Percentiles rank a stretch among this genome's conserved stretches.
phyloP scores from a whole-genome alignment of 345 rosid genomes.

The Mercurialis annua region DNA sequence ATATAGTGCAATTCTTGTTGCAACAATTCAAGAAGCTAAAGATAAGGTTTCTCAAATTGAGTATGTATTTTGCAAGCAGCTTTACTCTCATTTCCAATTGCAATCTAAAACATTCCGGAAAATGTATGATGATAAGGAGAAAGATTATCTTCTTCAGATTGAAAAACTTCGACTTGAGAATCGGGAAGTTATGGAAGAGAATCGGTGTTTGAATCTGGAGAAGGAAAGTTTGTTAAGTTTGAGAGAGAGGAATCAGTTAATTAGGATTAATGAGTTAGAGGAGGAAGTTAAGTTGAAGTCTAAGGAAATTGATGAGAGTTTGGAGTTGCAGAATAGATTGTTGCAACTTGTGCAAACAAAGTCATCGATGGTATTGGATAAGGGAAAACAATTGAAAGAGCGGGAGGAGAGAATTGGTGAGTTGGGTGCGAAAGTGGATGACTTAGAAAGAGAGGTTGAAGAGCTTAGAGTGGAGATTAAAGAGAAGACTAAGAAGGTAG shows the following conservation, averaged over 20 bases:
- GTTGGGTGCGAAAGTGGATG: slow-evolving; percentile 42
- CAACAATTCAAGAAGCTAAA: slow-evolving; percentile 85
- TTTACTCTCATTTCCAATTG: slow-evolving; percentile 63
- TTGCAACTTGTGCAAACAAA: slow-evolving; percentile 43
- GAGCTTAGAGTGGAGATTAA: slow-evolving; percentile 40
- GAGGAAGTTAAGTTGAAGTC: slow-evolving; percentile 36
- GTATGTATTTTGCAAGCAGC: slow-evolving; percentile 80
- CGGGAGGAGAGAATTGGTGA: slow-evolving; percentile 32
- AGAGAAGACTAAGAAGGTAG: slow-evolving; percentile 31
- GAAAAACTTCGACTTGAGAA: slow-evolving; percentile 52
- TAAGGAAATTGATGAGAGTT: slow-evolving; percentile 43
- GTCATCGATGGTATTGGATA: slow-evolving; percentile 18
- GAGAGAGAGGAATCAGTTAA: slow-evolving; percentile 25
- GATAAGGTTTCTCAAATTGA: slow-evolving; percentile 90
- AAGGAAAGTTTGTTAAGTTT: slow-evolving; percentile 35
- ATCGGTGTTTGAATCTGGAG: slow-evolving; percentile 37
- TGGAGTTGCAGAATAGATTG: slow-evolving; percentile 39
- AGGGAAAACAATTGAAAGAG: slow-evolving; percentile 32
- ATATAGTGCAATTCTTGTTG: slow-evolving; percentile 74
- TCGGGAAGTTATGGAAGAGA: slow-evolving; percentile 38
- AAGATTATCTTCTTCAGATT: slow-evolving; percentile 35
- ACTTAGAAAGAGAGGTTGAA: slow-evolving; percentile 35
- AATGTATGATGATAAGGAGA: slow-evolving; percentile 53
- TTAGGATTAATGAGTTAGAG: slow-evolving; percentile 35
- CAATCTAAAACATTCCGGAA: slow-evolving; percentile 50